Evolutionary conservation across 768 basidiomycete species (phyloP).

Genomic region (Podaxis rugospora): DNA sequence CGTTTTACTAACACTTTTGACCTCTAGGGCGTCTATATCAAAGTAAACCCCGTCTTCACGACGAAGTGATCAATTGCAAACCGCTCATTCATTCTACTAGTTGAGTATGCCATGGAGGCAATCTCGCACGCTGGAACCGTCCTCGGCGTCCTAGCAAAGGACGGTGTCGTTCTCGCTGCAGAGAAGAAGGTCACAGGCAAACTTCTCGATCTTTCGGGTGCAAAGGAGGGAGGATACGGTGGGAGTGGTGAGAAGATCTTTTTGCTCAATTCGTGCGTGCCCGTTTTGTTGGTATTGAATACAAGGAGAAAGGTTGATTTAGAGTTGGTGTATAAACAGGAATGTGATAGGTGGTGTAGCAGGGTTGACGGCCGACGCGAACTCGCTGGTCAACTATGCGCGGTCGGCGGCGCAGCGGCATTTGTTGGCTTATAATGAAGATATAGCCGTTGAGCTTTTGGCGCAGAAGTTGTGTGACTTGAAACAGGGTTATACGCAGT

Average conservation of each 20-base stretch:
- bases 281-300: background rate
- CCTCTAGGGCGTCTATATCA: constrained; percentile 90
- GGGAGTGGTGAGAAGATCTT: constrained; percentile 99
- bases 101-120: constrained; percentile 99
- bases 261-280: constrained; percentile 79
- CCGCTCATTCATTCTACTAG: constrained; percentile 31
- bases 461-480: constrained; percentile 92
- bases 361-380: constrained; percentile 94
- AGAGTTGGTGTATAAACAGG: constrained; percentile 32
- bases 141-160: constrained; percentile 85
- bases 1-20: constrained; percentile 7
- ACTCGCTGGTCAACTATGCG: constrained; percentile 94
- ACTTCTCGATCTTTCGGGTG: constrained; percentile 83
- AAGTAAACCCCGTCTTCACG: constrained; percentile 41
- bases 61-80: background rate
- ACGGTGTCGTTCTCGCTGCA: constrained; percentile 88
- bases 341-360: constrained; percentile 96
- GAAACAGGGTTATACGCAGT: constrained; percentile 99
- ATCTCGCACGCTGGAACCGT: constrained; percentile 96
- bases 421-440: constrained; percentile 88
- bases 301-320: background rate
- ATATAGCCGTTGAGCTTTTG: constrained; percentile 95
- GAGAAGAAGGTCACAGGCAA: constrained; percentile 99
- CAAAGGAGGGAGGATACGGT: constrained; percentile 86
- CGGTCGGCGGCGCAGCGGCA: constrained; percentile 88